These are phyloP conservation scores for Flaveria bidentis DNA, from an alignment of 129 eudicot genomes.

Conservation along the genomic window DNA sequence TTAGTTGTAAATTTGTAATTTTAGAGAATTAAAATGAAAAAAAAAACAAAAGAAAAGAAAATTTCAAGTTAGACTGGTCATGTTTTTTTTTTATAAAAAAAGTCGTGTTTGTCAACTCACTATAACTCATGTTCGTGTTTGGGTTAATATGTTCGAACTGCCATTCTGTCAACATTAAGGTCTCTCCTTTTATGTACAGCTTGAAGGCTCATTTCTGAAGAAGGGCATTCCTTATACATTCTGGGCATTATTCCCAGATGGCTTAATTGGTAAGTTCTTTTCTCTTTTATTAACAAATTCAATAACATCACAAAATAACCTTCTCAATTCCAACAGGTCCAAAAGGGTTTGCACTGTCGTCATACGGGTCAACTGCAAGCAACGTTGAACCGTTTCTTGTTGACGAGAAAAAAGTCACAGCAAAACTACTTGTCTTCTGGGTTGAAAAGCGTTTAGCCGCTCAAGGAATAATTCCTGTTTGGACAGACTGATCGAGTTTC, in stretches of 20 bases:
- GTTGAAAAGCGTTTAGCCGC: slow-evolving; percentile 95
- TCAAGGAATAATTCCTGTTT: slow-evolving; percentile 91
- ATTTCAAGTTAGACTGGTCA: background rate
- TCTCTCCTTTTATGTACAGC: slow-evolving; percentile 37
- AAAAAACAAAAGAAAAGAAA: too few species aligned
- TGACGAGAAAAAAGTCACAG: slow-evolving; percentile 69
- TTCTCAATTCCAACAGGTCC: slow-evolving; percentile 52
- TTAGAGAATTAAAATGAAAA: background rate
- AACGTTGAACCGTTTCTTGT: slow-evolving; percentile 79
- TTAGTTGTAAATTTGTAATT: background rate
- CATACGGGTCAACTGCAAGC: slow-evolving; percentile 67
- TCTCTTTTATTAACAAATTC: slow-evolving; percentile 7
- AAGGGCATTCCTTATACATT: slow-evolving; percentile 55
- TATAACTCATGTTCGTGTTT: background rate
- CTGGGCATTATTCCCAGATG: slow-evolving; percentile 94
- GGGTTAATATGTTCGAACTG: background rate
- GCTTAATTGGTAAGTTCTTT: slow-evolving; percentile 61
- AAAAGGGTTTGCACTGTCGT: slow-evolving; percentile 75
- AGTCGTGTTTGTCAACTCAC: background rate
- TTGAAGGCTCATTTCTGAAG: slow-evolving; percentile 79
- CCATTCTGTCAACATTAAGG: background rate
- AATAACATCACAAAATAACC: background rate
- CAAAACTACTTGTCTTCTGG: slow-evolving; percentile 88
- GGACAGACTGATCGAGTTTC: slow-evolving; percentile 49
- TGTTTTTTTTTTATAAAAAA: too few species aligned